Base-by-base conservation (phyloP, 2,329 filamentous ascomycete species). In the Talaromyces pinophilus region DNA sequence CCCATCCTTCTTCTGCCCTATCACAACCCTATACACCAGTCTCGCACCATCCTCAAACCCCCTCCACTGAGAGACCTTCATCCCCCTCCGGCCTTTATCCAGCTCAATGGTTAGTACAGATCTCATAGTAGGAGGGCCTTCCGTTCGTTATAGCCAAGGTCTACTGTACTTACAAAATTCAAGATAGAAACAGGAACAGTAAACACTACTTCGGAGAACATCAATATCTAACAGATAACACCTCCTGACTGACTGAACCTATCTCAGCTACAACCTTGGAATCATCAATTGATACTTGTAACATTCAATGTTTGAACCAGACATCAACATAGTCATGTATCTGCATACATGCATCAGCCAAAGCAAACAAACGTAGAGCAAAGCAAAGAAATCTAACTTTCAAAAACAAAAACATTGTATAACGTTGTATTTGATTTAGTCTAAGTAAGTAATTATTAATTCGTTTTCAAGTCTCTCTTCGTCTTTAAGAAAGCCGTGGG, bases 381-480 rank as follows among this genome's bases (percentile, higher is more conserved):
- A 48, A 48, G n/a, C 8, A 22, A 46, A 54, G 28, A 54, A 33
- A 33, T 54, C 50, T 19, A 33, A 19, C 28, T 54, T 33, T 25
- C 25, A 38, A 57, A 57, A 15, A 25, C 25, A 57, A 22, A 35
- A 40, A 25, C 30, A 57, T 13, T 57, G 54, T 57, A 57, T 57
- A 22, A 35, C 52, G 4, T 55, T 35, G 52, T 55, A 55, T n/a
- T 55, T 17, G 33, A 57, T 38, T 57, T 57, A 40, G 54, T 57
- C 54, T 57, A 57, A 13, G 33, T 38, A 22, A 40, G 54, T 55
- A 38, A 57, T 40, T 57, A 57, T 40, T 38, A 38, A 57, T 57
- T 25, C 33, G 54, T 57, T 57, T 55, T 35, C 52, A 30, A 19
- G 3, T 55, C 11, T 35, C 5, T 55, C 30, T 35, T 55, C 30